These are phyloP conservation scores for Boletus sensibilis DNA, from an alignment of 768 basidiomycete species.

Conservation along the genomic window DNA sequence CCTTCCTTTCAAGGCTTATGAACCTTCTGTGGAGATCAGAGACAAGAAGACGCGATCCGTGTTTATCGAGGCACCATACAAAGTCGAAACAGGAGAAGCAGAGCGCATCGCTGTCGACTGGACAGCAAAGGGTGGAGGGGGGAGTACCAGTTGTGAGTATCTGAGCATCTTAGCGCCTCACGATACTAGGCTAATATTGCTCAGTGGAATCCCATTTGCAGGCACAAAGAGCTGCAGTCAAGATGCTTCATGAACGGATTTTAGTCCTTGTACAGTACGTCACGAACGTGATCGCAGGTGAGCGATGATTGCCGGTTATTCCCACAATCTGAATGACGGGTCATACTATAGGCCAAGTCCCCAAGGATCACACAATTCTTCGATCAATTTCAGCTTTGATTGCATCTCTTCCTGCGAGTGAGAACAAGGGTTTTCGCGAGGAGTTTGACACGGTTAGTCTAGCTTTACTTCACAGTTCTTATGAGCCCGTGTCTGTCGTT, in stretches of 20 bases:
- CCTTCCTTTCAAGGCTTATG: conserved; percentile 92
- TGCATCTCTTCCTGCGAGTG: conserved; percentile 84
- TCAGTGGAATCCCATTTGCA: conserved; percentile 88
- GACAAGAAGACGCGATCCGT: conserved; percentile 74
- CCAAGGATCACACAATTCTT: conserved; percentile 75
- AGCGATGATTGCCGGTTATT: conserved; percentile 14
- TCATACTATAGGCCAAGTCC: conserved; percentile 55
- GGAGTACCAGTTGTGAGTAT: conserved; percentile 72
- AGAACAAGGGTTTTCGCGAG: conserved; percentile 76
- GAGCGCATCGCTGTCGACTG: conserved; percentile 98
- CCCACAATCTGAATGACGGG: background rate
- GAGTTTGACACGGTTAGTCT: conserved; percentile 82
- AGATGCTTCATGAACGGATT: conserved; percentile 95
- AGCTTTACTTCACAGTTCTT: background rate
- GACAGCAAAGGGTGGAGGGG: conserved; percentile 83
- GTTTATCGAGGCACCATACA: conserved; percentile 83
- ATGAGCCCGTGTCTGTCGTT: background rate
- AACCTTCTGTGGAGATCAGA: conserved; percentile 83
- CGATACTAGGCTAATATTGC: conserved; percentile 2
- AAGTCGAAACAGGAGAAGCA: conserved; percentile 95
- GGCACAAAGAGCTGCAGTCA: conserved; percentile 90
- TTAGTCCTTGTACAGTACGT: conserved; percentile 86
- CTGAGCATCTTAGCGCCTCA: background rate
- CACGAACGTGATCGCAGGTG: conserved; percentile 70
- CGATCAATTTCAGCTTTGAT: conserved; percentile 84